phyloP scores from a whole-genome alignment of 108 stramenopile species.

The Nitzschia inconspicua region DNA sequence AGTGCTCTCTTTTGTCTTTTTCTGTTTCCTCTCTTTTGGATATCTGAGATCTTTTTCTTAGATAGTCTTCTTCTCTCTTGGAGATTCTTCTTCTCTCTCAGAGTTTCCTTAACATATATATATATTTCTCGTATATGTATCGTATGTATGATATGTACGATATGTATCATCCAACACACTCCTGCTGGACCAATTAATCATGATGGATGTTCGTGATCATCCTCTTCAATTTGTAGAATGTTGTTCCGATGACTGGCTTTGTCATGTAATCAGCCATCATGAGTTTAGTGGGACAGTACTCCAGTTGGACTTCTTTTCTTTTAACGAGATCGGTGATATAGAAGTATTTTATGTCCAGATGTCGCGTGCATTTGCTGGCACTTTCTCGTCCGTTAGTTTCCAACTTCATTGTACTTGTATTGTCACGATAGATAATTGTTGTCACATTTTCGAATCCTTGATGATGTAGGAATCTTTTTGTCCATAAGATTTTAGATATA shows the following conservation, averaged over 20 bases:
- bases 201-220: background rate
- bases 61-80: too few species aligned
- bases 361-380: constrained; percentile 40
- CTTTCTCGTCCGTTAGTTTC: constrained; percentile 45
- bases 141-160: too few species aligned
- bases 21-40: too few species aligned
- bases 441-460: constrained; percentile 43
- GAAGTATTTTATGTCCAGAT: constrained; percentile 51
- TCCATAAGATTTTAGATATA: constrained; percentile 34
- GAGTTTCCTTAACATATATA: too few species aligned
- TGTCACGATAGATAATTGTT: constrained; percentile 42
- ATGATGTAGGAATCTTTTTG: constrained; percentile 29
- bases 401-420: constrained; percentile 50
- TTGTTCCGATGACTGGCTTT: constrained; percentile 31
- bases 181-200: too few species aligned
- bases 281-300: constrained; percentile 45
- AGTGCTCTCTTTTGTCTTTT: too few species aligned
- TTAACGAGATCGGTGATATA: constrained; percentile 39
- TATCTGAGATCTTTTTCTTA: too few species aligned
- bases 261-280: constrained; percentile 47
- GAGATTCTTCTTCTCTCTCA: too few species aligned
- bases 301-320: constrained; percentile 15
- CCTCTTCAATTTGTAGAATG: constrained; percentile 11
- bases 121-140: too few species aligned
- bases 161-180: too few species aligned